These are phyloP conservation scores for Cinnamomum chago DNA, from an alignment of 164 flowering plant species.

Conservation along the genomic window DNA sequence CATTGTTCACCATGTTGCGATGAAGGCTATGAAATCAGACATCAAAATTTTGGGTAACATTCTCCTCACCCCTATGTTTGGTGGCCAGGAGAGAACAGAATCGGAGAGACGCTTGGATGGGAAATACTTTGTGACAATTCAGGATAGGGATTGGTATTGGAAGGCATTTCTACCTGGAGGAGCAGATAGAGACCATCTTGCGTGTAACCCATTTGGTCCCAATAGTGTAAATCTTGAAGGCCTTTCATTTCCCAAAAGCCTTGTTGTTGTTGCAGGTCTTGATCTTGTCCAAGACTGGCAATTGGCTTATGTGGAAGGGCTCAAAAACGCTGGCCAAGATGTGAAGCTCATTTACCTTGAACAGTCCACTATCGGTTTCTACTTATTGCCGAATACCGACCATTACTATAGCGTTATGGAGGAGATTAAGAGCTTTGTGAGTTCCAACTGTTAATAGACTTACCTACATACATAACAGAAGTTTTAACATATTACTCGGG, in stretches of 20 bases:
- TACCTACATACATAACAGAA: slow-evolving; percentile 29
- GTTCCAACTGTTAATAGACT: slow-evolving; percentile 41
- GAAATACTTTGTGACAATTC: slow-evolving; percentile 60
- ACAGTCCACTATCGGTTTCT: slow-evolving; percentile 79
- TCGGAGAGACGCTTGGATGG: slow-evolving; percentile 70
- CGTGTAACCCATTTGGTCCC: slow-evolving; percentile 79
- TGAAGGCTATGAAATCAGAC: slow-evolving; percentile 52
- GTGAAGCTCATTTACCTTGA: slow-evolving; percentile 68
- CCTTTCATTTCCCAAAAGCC: slow-evolving; percentile 62
- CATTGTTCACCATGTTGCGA: slow-evolving; percentile 62
- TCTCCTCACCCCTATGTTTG: slow-evolving; percentile 71
- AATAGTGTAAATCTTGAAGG: slow-evolving; percentile 45
- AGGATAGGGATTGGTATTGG: slow-evolving; percentile 85
- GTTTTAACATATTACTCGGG: slow-evolving; percentile 24
- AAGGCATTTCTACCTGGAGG: slow-evolving; percentile 81
- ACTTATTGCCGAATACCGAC: slow-evolving; percentile 69
- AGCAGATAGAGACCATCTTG: slow-evolving; percentile 64
- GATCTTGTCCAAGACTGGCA: slow-evolving; percentile 84
- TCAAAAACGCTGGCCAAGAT: slow-evolving; percentile 54
- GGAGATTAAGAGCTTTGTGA: slow-evolving; percentile 62
- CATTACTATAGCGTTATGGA: slow-evolving; percentile 72
- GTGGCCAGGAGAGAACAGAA: slow-evolving; percentile 66
- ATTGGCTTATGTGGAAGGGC: slow-evolving; percentile 61
- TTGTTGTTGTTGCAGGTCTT: slow-evolving; percentile 76
- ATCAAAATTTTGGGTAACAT: slow-evolving; percentile 60